Conservation (phyloP, 495 filamentous ascomycete species). For the Podospora pseudopauciseta region DNA sequence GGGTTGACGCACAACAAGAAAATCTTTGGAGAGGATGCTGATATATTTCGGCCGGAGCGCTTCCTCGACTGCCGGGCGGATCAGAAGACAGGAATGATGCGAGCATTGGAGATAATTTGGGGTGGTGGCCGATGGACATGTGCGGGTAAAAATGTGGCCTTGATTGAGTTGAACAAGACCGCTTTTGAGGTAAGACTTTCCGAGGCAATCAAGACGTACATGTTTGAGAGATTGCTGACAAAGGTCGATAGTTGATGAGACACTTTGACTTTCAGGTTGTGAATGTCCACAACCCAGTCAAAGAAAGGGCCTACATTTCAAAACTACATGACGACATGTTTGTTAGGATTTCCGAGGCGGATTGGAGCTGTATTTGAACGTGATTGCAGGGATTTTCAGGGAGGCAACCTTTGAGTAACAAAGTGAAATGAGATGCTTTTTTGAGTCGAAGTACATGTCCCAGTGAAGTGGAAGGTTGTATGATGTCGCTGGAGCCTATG, state of each 20-base stretch:
- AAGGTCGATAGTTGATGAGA: constrained; percentile 9
- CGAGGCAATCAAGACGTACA: neutral
- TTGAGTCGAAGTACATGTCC: no score
- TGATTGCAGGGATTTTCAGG: neutral
- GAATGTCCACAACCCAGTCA: neutral
- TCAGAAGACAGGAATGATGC: neutral
- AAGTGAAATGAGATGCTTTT: no score
- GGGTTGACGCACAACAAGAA: constrained; percentile 32
- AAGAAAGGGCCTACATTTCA: neutral
- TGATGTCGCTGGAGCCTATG: no score
- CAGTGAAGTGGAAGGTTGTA: no score
- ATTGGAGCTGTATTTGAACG: neutral
- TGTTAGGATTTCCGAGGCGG: neutral
- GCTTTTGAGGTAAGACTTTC: constrained; percentile 15
- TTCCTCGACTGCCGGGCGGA: constrained; percentile 37
- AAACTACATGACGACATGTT: neutral
- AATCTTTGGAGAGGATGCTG: constrained; percentile 45
- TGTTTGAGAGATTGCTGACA: neutral
- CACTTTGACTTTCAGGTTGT: constrained; percentile 21
- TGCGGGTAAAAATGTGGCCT: constrained; percentile 16
- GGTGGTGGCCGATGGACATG: constrained; percentile 20
- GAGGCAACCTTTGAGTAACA: no score
- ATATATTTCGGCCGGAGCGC: constrained; percentile 49
- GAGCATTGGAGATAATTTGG: constrained; percentile 13
- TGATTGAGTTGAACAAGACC: constrained; percentile 20